These are phyloP conservation scores for Petasospora rhodanensis DNA, from an alignment of 1,139 yeast species.

Conservation along the genomic window DNA sequence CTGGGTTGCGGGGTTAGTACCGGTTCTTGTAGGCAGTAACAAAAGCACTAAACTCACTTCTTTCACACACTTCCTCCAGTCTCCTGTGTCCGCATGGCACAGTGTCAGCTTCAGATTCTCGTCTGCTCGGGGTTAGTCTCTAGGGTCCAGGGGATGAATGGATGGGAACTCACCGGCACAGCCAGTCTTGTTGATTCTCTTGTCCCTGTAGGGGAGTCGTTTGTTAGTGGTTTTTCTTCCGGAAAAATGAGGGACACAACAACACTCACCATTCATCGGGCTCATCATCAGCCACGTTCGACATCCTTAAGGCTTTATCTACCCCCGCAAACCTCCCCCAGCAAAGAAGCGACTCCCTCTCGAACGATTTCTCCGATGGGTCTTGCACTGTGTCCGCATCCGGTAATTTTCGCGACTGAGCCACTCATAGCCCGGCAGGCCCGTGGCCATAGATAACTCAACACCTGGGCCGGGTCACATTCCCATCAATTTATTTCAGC, in stretches of 20 bases:
- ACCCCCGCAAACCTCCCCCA: no score
- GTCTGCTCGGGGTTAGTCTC: conserved; percentile 26
- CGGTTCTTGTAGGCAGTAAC: neutral
- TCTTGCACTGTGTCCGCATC: no score
- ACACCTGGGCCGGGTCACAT: no score
- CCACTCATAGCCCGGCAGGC: no score
- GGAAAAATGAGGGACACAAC: neutral
- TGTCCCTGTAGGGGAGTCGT: conserved; percentile 42
- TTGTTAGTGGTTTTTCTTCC: neutral
- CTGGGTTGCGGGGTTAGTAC: conserved; percentile 15
- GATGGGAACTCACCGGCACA: conserved; percentile 41
- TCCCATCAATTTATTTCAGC: no score
- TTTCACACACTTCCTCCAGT: conserved; percentile 66
- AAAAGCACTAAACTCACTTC: no score
- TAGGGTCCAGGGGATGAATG: neutral
- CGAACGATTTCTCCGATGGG: no score
- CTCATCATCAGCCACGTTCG: conserved; percentile 48
- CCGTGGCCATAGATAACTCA: no score
- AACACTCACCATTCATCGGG: conserved; percentile 49
- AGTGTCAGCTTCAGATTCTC: conserved; percentile 63
- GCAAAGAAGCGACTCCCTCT: no score
- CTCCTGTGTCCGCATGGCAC: conserved; percentile 77
- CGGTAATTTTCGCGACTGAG: no score
- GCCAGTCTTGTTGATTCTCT: conserved; percentile 68
- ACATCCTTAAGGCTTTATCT: no score